phyloP scores from a whole-genome alignment of 441 rosid genomes.

The Erodium chrysanthum region DNA sequence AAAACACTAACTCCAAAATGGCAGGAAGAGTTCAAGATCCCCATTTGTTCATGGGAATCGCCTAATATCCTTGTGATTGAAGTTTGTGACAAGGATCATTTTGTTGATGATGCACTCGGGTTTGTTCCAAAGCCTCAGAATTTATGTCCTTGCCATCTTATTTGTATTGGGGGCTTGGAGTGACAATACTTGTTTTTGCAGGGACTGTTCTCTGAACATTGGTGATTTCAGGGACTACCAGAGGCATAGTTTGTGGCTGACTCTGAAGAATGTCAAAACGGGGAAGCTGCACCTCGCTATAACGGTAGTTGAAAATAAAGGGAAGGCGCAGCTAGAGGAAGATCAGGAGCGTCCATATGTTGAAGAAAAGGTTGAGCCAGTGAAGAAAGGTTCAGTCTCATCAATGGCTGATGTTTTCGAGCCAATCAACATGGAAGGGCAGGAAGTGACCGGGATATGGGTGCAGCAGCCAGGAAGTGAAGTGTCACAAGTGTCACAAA shows the following conservation, averaged over 20 bases:
- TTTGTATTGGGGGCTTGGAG: neutral
- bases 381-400: neutral
- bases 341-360: neutral
- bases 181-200: conserved; percentile 25
- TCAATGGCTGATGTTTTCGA: neutral
- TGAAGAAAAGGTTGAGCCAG: conserved; percentile 25
- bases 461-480: conserved; percentile 78
- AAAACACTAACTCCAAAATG: conserved; percentile 82
- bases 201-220: conserved; percentile 57
- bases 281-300: conserved; percentile 82
- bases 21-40: conserved; percentile 79
- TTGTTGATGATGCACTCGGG: conserved; percentile 82
- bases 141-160: neutral
- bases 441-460: conserved; percentile 56
- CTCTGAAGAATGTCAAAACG: conserved; percentile 63
- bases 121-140: conserved; percentile 10
- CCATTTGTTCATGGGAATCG: conserved; percentile 66
- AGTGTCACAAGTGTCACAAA: conserved; percentile 55
- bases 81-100: conserved; percentile 75
- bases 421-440: neutral
- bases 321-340: neutral
- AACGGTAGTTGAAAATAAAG: conserved; percentile 34
- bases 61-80: conserved; percentile 52
- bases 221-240: conserved; percentile 53
- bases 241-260: conserved; percentile 74